Base-by-base conservation (phyloP, 805 yeast species). In the Wickerhamomyces kurtzmanii region DNA sequence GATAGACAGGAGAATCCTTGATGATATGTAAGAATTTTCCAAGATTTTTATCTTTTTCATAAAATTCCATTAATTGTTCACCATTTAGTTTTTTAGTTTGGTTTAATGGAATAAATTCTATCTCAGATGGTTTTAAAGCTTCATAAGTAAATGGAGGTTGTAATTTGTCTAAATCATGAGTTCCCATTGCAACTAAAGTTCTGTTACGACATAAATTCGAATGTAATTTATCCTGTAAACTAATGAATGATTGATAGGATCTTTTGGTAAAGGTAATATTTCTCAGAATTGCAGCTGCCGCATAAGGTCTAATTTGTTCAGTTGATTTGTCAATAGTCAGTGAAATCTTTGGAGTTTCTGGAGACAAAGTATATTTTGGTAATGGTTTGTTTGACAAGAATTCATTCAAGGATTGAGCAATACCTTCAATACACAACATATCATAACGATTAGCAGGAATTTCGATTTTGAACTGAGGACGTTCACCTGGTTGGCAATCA, bases 391-490 rank as follows among this genome's bases (percentile, higher is more conserved):
- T 73, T 20, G 93, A 94, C 45, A 89, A 65, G 51, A 83, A 91
- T 53, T 87, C 93, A 48, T 86, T 86, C 51, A 91, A 65, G 1
- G 97, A 89, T 51, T 85, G 93, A 1, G 96, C 86, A 56, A 91
- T 86, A 51, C 99, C 99, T 60, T 91, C 99, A 44, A 86, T 81
- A 65, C 98, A 93, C 40, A 91, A 74, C 87, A 91, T 75, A 55
- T 91, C 99, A 51, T 91, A 93, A 67, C 99, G 81, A 62, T 91
- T 91, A 37, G 99, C 99, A 33, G 96, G 96, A 39, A 93, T 77
- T 57, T 91, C 99, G 48, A 91, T 85, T 62, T 91, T 91, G 47
- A 84, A 69, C 58, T 89, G 93, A n/a, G 99, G 96, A 55, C 95
- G 78, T 57, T 84, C 94, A 39, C 74, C 82, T n/a, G 66, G 63